A percentile compares a stretch with the other conserved stretches of the same genome.
These are phyloP conservation scores for Agastache rugosa DNA, from an alignment of 257 asterid species.

Conservation along the genomic window DNA sequence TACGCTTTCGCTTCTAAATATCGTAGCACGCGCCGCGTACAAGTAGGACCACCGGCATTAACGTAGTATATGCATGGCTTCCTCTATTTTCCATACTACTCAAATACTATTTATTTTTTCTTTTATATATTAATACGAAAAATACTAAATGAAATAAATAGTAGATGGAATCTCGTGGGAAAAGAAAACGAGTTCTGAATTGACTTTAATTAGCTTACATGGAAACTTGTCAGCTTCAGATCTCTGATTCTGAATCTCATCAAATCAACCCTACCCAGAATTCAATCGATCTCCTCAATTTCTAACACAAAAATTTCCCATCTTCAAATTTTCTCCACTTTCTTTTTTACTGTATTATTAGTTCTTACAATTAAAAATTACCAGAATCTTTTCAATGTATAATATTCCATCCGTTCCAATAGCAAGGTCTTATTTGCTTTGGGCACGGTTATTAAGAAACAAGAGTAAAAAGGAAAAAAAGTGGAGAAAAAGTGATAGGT, in stretches of 20 bases:
- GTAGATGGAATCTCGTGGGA: conserved; percentile 3
- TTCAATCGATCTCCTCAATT: too few relatives aligned
- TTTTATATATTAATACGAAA: neutral
- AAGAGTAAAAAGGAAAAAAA: too few relatives aligned
- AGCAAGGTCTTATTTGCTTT: too few relatives aligned
- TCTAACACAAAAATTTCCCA: conserved; percentile 12
- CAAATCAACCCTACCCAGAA: conserved; percentile 33
- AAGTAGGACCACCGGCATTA: too few relatives aligned
- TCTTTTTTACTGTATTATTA: neutral
- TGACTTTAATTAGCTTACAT: conserved; percentile 37
- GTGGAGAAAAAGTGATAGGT: too few relatives aligned
- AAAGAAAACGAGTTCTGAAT: conserved; percentile 1
- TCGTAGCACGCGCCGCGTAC: too few relatives aligned
- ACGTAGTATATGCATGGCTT: conserved; percentile 1
- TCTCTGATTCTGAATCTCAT: conserved; percentile 30
- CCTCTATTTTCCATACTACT: neutral
- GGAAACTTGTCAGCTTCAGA: conserved; percentile 47
- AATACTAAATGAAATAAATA: neutral
- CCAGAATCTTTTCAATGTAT: neutral
- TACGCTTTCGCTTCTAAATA: neutral
- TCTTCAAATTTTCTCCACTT: neutral
- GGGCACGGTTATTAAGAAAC: too few relatives aligned
- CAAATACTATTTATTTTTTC: too few relatives aligned
- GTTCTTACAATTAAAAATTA: conserved; percentile 26
- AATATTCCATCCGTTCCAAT: too few relatives aligned